Evolutionary conservation across 352 stramenopile species (phyloP).

Genomic region (Globisporangium camurandrum): DNA sequence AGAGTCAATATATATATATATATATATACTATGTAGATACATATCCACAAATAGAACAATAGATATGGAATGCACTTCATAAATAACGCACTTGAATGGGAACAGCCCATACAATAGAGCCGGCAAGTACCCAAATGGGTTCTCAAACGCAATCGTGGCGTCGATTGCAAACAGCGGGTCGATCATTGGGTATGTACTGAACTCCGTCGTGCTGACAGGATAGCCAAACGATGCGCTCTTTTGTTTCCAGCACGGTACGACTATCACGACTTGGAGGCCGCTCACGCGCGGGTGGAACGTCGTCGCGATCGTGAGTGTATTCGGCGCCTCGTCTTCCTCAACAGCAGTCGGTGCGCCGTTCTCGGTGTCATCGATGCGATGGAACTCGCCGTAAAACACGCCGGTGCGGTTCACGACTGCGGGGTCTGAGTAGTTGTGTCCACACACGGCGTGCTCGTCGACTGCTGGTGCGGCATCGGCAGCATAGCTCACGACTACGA

Average conservation of each 20-base stretch:
- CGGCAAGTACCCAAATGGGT: slow-evolving; percentile 79
- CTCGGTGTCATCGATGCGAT: slow-evolving; percentile 27
- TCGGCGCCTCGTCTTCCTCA: too few species aligned
- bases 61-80: not conserved
- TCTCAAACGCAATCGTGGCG: slow-evolving; percentile 57
- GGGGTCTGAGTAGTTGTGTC: slow-evolving; percentile 49
- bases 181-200: slow-evolving; percentile 61
- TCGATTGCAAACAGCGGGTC: slow-evolving; percentile 64
- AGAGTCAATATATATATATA: not conserved
- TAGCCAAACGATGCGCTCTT: slow-evolving; percentile 76
- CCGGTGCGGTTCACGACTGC: slow-evolving; percentile 29
- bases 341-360: too few species aligned
- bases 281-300: slow-evolving; percentile 41
- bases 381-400: slow-evolving; percentile 52
- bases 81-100: slow-evolving; percentile 69
- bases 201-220: slow-evolving; percentile 62
- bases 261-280: slow-evolving; percentile 57
- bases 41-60: not conserved
- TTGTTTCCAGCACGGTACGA: slow-evolving; percentile 78
- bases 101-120: slow-evolving; percentile 74
- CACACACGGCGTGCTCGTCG: slow-evolving; percentile 47
- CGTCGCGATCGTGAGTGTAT: slow-evolving; percentile 34
- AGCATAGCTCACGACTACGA: slow-evolving; percentile 61
- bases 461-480: slow-evolving; percentile 27
- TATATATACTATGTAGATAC: not conserved